Evolutionary conservation across 1,284 basidiomycete genomes (phyloP).

Genomic region (Papiliotrema fonsecae): DNA sequence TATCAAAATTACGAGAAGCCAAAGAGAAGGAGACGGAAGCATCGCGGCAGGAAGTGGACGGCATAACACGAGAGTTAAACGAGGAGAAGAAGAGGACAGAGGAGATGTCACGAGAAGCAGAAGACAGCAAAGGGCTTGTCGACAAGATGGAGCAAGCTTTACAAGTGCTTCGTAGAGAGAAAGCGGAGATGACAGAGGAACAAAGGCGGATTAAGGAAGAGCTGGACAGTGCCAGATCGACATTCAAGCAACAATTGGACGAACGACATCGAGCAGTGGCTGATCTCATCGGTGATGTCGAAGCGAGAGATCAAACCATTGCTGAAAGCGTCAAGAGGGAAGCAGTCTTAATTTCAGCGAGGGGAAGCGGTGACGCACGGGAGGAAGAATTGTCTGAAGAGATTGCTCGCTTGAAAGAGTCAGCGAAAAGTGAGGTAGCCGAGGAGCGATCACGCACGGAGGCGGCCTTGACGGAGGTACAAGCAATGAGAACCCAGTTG

Average conservation of each 20-base stretch:
- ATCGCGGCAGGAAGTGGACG: conserved; percentile 3
- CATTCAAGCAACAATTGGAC: neutral
- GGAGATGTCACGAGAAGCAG: neutral
- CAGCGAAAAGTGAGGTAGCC: too few species aligned
- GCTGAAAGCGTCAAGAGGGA: neutral
- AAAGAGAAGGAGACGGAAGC: conserved; percentile 6
- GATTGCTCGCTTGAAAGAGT: neutral
- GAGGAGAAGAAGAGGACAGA: neutral
- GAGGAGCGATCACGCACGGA: too few species aligned
- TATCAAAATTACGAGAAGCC: conserved; percentile 14
- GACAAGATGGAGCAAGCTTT: too few species aligned
- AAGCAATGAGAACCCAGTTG: too few species aligned
- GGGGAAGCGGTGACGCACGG: neutral
- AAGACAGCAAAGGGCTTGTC: neutral
- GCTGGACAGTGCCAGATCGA: too few species aligned
- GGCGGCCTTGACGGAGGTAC: too few species aligned
- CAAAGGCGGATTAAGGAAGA: too few species aligned
- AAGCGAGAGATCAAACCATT: neutral
- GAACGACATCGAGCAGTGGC: neutral
- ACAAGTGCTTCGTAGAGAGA: too few species aligned
- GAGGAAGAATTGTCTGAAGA: neutral
- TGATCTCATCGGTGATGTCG: neutral
- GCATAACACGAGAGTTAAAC: conserved; percentile 1
- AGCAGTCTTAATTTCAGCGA: neutral
- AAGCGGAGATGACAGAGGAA: too few species aligned